These are phyloP conservation scores for Podospora pseudopauciseta DNA, from an alignment of 495 filamentous ascomycete species.

Conservation along the genomic window DNA sequence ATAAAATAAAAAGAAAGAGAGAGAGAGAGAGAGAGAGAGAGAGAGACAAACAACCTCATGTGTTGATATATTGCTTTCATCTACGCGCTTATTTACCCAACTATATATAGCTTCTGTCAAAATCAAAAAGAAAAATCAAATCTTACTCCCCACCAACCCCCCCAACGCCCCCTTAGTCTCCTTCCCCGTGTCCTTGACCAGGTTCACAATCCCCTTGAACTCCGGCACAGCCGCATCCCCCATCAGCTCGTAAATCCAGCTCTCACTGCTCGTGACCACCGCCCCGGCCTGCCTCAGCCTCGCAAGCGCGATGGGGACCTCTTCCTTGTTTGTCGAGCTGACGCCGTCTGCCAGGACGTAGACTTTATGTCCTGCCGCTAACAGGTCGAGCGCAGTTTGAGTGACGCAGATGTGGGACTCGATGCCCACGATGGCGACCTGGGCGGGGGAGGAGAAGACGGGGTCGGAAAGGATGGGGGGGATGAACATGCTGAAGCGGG, in stretches of 20 bases:
- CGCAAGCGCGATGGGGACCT: slow-evolving; percentile 73
- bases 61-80: too few species aligned
- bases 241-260: slow-evolving; percentile 88
- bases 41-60: too few species aligned
- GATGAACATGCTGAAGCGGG: slow-evolving; percentile 79
- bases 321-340: slow-evolving; percentile 75
- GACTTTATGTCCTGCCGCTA: slow-evolving; percentile 70
- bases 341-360: slow-evolving; percentile 92
- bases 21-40: too few species aligned
- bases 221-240: slow-evolving; percentile 74
- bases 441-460: slow-evolving; percentile 13
- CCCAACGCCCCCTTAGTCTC: slow-evolving; percentile 62
- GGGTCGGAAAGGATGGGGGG: slow-evolving; percentile 31
- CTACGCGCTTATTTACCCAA: too few species aligned
- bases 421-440: slow-evolving; percentile 74
- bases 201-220: slow-evolving; percentile 66
- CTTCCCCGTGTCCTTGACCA: slow-evolving; percentile 74
- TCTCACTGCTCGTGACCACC: slow-evolving; percentile 83
- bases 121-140: slow-evolving; percentile 38
- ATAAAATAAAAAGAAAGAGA: too few species aligned
- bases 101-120: too few species aligned
- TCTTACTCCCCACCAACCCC: slow-evolving; percentile 60
- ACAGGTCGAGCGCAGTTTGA: slow-evolving; percentile 82
- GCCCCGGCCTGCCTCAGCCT: slow-evolving; percentile 73
- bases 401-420: slow-evolving; percentile 93